Conservation (phyloP, 2,329 filamentous ascomycete genomes). For the Cordyceps farinosa region DNA sequence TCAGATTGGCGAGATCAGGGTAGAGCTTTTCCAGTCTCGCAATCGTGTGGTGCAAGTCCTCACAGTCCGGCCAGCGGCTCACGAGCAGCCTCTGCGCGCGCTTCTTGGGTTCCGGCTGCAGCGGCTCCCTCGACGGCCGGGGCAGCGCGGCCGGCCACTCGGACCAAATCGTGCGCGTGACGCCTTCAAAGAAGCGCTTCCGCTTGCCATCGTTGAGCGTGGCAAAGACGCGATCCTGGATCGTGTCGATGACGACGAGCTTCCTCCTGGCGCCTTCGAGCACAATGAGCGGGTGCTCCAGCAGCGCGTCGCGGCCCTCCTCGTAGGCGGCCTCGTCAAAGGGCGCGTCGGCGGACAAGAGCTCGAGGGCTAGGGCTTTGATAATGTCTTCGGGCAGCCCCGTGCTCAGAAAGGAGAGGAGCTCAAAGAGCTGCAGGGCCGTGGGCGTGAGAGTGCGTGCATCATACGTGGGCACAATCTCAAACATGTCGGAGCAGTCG, state of each 20-base stretch:
- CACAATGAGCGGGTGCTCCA: slow-evolving; percentile 3
- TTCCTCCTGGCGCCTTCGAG: slow-evolving; percentile 1
- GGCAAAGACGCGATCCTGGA: slow-evolving; percentile 10
- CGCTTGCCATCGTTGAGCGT: not conserved
- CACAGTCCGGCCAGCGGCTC: slow-evolving; percentile 12
- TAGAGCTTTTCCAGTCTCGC: slow-evolving; percentile 9
- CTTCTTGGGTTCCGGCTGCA: slow-evolving; percentile 14
- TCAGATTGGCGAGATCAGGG: not conserved
- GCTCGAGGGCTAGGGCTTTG: not conserved
- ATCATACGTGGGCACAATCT: not conserved
- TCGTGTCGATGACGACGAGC: slow-evolving; percentile 2
- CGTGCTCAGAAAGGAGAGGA: slow-evolving; percentile 5
- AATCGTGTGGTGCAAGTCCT: not conserved
- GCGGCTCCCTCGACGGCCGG: slow-evolving; percentile 4
- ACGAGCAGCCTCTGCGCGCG: not conserved
- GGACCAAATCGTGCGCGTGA: slow-evolving; percentile 11
- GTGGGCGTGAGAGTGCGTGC: slow-evolving; percentile 4
- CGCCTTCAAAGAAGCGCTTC: not conserved
- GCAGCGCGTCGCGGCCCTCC: slow-evolving; percentile 8
- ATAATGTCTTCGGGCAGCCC: slow-evolving; percentile 7
- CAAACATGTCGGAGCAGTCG: not conserved
- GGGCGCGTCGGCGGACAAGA: not conserved
- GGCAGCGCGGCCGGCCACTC: slow-evolving; percentile 16
- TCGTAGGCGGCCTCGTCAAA: slow-evolving; percentile 11
- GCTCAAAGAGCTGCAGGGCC: slow-evolving; percentile 7